These are phyloP conservation scores for Russula griseocarnosa DNA, from an alignment of 768 basidiomycete species.

Conservation along the genomic window DNA sequence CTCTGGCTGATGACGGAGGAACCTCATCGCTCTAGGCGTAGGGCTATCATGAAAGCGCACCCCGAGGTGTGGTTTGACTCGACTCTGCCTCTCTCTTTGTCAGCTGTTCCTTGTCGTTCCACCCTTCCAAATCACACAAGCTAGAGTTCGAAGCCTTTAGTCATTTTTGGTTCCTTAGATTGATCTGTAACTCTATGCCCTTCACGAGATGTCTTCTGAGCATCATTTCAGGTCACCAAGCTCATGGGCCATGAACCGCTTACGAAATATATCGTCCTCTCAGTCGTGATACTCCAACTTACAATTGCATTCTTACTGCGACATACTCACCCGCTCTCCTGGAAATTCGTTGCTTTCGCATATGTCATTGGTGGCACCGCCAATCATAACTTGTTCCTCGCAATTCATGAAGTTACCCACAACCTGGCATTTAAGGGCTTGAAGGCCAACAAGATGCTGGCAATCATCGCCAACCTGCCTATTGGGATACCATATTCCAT, in stretches of 20 bases:
- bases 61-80: conserved; percentile 60
- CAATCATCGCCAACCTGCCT: conserved; percentile 87
- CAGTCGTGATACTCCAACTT: conserved; percentile 78
- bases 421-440: conserved; percentile 90
- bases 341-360: conserved; percentile 67
- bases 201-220: conserved; percentile 5
- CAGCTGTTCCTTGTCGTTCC: neutral
- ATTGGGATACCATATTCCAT: conserved; percentile 95
- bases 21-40: conserved; percentile 84
- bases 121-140: neutral
- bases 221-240: conserved; percentile 67
- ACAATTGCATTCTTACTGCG: conserved; percentile 60
- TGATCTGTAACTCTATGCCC: neutral
- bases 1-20: conserved; percentile 98
- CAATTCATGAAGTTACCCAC: conserved; percentile 98
- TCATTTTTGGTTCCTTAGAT: neutral
- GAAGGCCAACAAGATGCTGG: conserved; percentile 76
- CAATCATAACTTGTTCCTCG: conserved; percentile 96
- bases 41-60: conserved; percentile 89
- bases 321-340: conserved; percentile 63
- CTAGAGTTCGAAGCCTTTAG: neutral
- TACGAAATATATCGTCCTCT: conserved; percentile 86
- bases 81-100: neutral
- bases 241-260: conserved; percentile 94
- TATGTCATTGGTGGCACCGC: conserved; percentile 90